A percentile compares a stretch with the other conserved stretches of the same genome.
Evolutionary conservation across 2,329 filamentous ascomycete genomes (phyloP).

Genomic region (Pyricularia grisea): DNA sequence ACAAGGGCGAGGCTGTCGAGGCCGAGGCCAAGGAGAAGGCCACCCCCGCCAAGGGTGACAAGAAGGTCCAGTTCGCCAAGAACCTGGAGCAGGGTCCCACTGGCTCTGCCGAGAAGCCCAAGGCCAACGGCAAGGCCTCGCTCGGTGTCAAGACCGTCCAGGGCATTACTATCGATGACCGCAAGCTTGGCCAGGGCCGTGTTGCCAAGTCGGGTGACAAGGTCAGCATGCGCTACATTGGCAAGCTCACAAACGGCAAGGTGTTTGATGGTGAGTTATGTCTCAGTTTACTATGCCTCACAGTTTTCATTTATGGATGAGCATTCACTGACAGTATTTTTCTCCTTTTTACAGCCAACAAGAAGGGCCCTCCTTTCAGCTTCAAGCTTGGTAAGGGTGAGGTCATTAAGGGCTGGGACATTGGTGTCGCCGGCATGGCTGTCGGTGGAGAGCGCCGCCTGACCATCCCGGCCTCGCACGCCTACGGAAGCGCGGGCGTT

Average conservation of each 20-base stretch:
- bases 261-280: constrained; percentile 81
- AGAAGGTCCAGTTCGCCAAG: constrained; percentile 99
- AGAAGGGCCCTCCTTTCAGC: constrained; percentile 94
- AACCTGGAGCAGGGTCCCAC: constrained; percentile 96
- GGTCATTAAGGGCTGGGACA: constrained; percentile 98
- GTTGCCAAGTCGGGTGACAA: constrained; percentile 83
- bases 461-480: constrained; percentile 76
- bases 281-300: neutral
- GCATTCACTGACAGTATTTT: neutral
- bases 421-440: constrained; percentile 86
- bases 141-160: constrained; percentile 70
- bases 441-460: constrained; percentile 90
- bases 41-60: constrained; percentile 49
- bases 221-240: constrained; percentile 94
- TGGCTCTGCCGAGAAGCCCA: constrained; percentile 45
- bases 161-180: constrained; percentile 90
- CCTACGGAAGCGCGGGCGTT: constrained; percentile 76
- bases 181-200: constrained; percentile 79
- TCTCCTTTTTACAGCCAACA: constrained; percentile 59
- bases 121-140: constrained; percentile 34
- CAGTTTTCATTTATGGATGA: neutral
- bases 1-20: constrained; percentile 78
- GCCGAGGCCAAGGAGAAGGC: constrained; percentile 40
- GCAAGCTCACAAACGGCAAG: constrained; percentile 90
- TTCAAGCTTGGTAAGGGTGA: constrained; percentile 93